Evolutionary conservation across 805 yeast species (phyloP).

Genomic region (Diddensiella santjacobensis): DNA sequence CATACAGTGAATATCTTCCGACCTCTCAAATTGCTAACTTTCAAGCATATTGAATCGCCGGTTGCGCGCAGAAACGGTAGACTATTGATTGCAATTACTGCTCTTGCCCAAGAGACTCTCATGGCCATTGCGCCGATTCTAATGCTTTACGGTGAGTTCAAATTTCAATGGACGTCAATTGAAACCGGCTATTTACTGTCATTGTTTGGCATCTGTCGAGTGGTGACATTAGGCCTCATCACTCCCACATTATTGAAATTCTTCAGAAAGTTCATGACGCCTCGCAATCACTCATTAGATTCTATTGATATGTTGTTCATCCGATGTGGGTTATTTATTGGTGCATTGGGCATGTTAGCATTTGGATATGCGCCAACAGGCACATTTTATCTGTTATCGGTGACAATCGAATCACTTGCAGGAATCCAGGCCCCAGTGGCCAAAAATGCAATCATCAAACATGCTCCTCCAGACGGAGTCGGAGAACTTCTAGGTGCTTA

Average conservation of each 20-base stretch:
- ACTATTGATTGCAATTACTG: slow-evolving; percentile 15
- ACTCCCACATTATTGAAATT: slow-evolving; percentile 23
- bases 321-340: slow-evolving; percentile 19
- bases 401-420: slow-evolving; percentile 22
- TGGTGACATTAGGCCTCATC: slow-evolving; percentile 24
- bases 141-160: slow-evolving; percentile 27
- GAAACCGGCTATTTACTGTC: slow-evolving; percentile 33
- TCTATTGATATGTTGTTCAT: slow-evolving; percentile 20
- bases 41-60: slow-evolving; percentile 17
- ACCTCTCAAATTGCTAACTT: slow-evolving; percentile 25
- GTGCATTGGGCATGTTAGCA: slow-evolving; percentile 16
- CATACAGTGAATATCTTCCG: slow-evolving; percentile 24
- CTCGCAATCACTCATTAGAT: slow-evolving; percentile 18
- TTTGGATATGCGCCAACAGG: slow-evolving; percentile 24
- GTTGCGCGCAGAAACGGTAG: slow-evolving; percentile 20
- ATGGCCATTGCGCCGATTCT: slow-evolving; percentile 22
- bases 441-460: slow-evolving; percentile 25
- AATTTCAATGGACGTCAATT: slow-evolving; percentile 32
- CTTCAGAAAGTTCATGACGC: slow-evolving; percentile 10
- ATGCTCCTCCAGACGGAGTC: slow-evolving; percentile 22
- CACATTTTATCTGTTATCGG: slow-evolving; percentile 10
- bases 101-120: slow-evolving; percentile 18
- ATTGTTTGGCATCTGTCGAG: slow-evolving; percentile 25
- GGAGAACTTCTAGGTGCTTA: slow-evolving; percentile 29
- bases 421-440: slow-evolving; percentile 24